These are phyloP conservation scores for Balakata baccata DNA, from an alignment of 345 rosid genomes.

Conservation along the genomic window DNA sequence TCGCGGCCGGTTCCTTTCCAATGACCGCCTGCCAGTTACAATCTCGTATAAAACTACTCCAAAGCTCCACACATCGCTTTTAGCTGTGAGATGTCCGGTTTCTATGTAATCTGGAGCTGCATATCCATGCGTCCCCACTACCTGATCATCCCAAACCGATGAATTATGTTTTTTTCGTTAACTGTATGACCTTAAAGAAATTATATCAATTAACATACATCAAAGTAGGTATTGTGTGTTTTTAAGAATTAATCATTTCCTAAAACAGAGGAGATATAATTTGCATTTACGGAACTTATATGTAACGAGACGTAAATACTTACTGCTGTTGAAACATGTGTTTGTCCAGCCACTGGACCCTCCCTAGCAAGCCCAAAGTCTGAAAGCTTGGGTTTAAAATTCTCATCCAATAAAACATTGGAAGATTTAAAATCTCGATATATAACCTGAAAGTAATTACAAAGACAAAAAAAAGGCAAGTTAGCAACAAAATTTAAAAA, in stretches of 20 bases:
- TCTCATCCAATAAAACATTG: slow-evolving; percentile 67
- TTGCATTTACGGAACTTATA: not conserved
- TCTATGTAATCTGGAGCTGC: slow-evolving; percentile 89
- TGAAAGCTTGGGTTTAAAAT: slow-evolving; percentile 68
- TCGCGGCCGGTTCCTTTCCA: slow-evolving; percentile 65
- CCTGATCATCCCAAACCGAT: slow-evolving; percentile 36
- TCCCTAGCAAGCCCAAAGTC: slow-evolving; percentile 95
- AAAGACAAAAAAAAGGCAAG: not conserved
- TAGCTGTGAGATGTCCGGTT: slow-evolving; percentile 72
- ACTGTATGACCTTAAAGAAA: too few species aligned
- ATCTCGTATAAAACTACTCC: slow-evolving; percentile 85
- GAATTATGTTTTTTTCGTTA: not conserved
- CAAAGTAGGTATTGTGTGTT: too few species aligned
- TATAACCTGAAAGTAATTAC: slow-evolving; percentile 47
- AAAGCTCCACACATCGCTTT: slow-evolving; percentile 86
- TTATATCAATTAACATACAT: too few species aligned
- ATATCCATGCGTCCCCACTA: slow-evolving; percentile 81
- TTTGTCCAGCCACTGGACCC: slow-evolving; percentile 68
- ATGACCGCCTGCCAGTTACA: slow-evolving; percentile 68
- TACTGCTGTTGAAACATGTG: slow-evolving; percentile 89
- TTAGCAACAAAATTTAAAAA: not conserved
- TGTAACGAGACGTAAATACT: slow-evolving; percentile 25
- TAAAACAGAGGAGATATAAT: too few species aligned
- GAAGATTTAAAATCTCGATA: slow-evolving; percentile 81
- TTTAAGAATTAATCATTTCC: too few species aligned